Evolutionary conservation across 345 rosid species (phyloP), one percentile per base, ranked within the genome.

Genomic region (Lumnitzera littorea): DNA sequence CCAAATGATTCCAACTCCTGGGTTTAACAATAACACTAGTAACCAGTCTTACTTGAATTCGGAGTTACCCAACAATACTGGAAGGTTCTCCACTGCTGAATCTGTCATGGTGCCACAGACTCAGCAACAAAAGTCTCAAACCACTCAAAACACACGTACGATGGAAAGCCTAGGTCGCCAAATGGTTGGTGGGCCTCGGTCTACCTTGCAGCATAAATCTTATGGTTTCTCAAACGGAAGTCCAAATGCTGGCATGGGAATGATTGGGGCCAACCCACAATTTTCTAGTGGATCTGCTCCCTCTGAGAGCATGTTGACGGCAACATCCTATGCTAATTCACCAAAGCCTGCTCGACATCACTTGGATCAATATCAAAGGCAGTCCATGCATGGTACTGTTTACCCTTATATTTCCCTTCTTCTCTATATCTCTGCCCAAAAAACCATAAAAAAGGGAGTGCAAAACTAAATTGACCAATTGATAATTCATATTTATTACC

Each of bases 1-100:
- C 72, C 95, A 84, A 70, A 90, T 94, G 97, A 87, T 94, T 71
- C 99, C 99, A 57, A 86, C 97, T 51, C 99, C 99, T 62, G 97
- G 99, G 50, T 90, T 82, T 62, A 75, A 20, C 63, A 78, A 55
- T 68, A 70, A 12, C 70, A 81, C 56, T 54, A 76, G 72, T 63
- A 79, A 58, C 61, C 95, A 79, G 65, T 73, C 91, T 68, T 85
- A 80, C 62, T 48, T 82, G 80, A 80, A 59, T 77, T 66, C 76
- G 77, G 96, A 95, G 61, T 68, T 88, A 72, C 70, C 87, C 46
- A 84, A 59, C 74, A 86, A 69, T 64, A 66, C 65, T 70, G 76
- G 77, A 63, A 91, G 84, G 64, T 82, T 82, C 77, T 83, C 91
- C 58, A 70, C 86, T 65, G 82, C 70, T 69, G 99, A 90, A 69